phyloP scores from a whole-genome alignment of 805 yeast species.

The Metschnikowia hibisci region DNA sequence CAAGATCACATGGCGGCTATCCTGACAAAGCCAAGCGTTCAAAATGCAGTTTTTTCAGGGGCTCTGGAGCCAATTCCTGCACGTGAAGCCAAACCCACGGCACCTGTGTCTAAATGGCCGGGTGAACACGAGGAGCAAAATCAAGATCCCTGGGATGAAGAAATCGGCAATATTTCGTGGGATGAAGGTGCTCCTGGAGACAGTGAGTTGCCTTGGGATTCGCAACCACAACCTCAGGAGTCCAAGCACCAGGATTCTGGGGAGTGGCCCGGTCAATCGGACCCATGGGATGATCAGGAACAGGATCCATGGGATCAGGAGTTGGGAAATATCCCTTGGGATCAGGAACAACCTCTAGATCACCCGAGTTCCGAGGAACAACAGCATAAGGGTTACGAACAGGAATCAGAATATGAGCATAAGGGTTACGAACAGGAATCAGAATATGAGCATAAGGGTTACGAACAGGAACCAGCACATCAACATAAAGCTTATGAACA shows the following conservation, averaged over 20 bases:
- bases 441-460: too few relatives aligned
- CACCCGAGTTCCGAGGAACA: neutral
- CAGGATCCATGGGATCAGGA: constrained; percentile 5
- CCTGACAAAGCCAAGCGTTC: too few relatives aligned
- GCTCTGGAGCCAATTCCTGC: too few relatives aligned
- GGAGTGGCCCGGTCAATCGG: neutral
- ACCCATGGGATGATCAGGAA: neutral
- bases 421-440: neutral
- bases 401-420: neutral
- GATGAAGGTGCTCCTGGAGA: constrained; percentile 12
- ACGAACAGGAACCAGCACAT: neutral
- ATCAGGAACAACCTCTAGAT: constrained; percentile 1
- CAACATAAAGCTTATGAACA: neutral
- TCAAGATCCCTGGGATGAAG: constrained; percentile 17
- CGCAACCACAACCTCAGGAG: neutral
- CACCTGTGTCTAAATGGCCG: neutral
- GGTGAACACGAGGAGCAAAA: neutral
- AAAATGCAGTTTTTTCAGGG: too few relatives aligned
- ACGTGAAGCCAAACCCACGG: too few relatives aligned
- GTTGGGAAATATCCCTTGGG: constrained; percentile 13
- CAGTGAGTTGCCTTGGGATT: constrained; percentile 3
- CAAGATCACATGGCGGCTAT: too few relatives aligned
- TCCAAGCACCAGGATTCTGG: neutral
- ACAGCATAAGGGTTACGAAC: neutral
- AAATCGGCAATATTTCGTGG: constrained; percentile 17